Percentiles rank a stretch among this genome's conserved stretches.
Conservation (phyloP, 148 eudicot genomes). For the Amaranthus hypochondriacus region DNA sequence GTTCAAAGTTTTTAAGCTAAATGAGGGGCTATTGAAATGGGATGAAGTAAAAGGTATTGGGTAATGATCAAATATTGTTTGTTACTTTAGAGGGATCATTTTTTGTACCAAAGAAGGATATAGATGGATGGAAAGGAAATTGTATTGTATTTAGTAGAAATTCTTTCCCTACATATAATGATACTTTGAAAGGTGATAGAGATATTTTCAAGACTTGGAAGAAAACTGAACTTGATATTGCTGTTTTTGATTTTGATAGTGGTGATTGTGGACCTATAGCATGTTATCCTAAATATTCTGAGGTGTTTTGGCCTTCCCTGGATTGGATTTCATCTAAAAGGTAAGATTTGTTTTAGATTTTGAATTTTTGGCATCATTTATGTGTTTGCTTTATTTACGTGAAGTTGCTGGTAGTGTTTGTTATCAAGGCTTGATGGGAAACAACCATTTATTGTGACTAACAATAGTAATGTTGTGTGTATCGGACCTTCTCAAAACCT, state of each 20-base stretch:
- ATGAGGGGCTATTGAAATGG: neutral
- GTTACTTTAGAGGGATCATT: neutral
- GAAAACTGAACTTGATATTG: neutral
- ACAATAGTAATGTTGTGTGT: no score
- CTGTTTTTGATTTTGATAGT: neutral
- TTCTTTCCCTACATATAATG: slow-evolving; percentile 2
- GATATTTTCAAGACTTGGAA: neutral
- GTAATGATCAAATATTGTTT: slow-evolving; percentile 9
- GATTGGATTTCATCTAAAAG: neutral
- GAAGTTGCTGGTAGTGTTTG: no score
- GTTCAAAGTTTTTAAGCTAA: neutral
- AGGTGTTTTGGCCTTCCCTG: slow-evolving; percentile 3
- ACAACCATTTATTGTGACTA: no score
- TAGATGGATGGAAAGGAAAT: slow-evolving; percentile 1
- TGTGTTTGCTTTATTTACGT: neutral
- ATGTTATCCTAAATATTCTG: neutral
- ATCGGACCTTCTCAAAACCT: neutral
- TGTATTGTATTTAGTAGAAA: neutral
- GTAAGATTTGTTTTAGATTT: neutral
- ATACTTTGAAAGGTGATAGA: neutral
- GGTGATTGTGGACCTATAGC: neutral
- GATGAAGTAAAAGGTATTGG: neutral
- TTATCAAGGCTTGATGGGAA: no score
- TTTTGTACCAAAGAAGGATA: neutral
- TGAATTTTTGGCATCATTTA: neutral